phyloP scores from a whole-genome alignment of 176 grass and related monocot species.

The Rhynchospora pubera region DNA sequence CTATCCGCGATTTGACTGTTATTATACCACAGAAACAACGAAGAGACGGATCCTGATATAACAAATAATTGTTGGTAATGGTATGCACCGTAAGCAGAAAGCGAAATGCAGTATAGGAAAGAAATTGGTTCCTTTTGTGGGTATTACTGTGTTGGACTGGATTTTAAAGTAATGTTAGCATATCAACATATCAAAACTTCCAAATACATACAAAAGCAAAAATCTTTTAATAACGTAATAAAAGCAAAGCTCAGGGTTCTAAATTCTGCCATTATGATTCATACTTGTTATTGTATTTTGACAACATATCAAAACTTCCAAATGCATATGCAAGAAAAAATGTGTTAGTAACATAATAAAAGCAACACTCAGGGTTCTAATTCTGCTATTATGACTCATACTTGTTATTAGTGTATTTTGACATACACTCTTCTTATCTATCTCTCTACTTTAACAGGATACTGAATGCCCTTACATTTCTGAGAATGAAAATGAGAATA shows the following conservation, averaged over 20 bases:
- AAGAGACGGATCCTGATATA: background rate
- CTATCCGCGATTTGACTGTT: background rate
- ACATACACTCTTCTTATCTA: background rate
- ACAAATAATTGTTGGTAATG: background rate
- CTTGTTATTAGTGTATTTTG: background rate
- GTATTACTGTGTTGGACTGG: background rate
- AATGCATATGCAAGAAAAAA: background rate
- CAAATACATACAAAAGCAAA: background rate
- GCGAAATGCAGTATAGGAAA: background rate
- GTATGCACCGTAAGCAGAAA: background rate
- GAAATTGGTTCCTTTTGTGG: background rate
- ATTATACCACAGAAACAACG: background rate
- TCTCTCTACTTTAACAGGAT: constrained; percentile 47
- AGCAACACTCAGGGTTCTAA: background rate
- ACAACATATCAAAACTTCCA: background rate
- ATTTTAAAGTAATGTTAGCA: background rate
- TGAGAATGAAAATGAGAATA: constrained; percentile 37
- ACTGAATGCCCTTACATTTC: constrained; percentile 71
- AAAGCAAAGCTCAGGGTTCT: background rate
- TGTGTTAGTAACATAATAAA: background rate
- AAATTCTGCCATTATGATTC: background rate
- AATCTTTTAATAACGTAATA: background rate
- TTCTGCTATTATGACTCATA: background rate
- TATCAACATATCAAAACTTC: background rate
- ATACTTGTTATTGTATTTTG: too few species aligned